Percentiles rank a stretch among this genome's conserved stretches.
Conservation (phyloP, 2,329 filamentous ascomycete species). For the Calonectria fujianensis region DNA sequence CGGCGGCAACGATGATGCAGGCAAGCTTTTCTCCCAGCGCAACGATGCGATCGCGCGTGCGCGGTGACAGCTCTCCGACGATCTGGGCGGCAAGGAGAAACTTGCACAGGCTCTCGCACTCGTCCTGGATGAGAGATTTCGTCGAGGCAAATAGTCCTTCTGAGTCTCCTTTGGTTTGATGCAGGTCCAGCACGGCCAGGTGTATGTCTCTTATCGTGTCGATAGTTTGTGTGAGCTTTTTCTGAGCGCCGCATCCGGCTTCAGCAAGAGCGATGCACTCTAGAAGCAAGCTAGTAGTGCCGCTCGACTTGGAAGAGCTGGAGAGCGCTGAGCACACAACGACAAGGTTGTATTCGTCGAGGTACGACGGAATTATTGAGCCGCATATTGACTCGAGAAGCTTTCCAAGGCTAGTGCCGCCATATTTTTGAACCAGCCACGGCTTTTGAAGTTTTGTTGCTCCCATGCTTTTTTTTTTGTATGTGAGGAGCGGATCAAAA, state of each 20-base stretch:
- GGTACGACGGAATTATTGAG: slow-evolving; percentile 4
- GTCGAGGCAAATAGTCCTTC: not conserved
- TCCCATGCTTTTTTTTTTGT: not conserved
- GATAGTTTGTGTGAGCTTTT: not conserved
- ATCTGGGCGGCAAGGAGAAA: slow-evolving; percentile 12
- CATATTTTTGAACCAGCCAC: slow-evolving; percentile 24
- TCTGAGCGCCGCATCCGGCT: not conserved
- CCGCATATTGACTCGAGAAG: slow-evolving; percentile 13
- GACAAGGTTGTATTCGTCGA: slow-evolving; percentile 15
- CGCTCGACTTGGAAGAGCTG: slow-evolving; percentile 19
- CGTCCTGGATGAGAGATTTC: not conserved
- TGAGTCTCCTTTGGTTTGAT: not conserved
- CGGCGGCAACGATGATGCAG: not conserved
- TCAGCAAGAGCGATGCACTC: slow-evolving; percentile 14
- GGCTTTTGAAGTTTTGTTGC: slow-evolving; percentile 3
- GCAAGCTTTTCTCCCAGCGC: slow-evolving; percentile 15
- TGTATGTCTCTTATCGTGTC: slow-evolving; percentile 5
- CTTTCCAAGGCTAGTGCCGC: slow-evolving; percentile 15
- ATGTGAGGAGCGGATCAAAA: not conserved
- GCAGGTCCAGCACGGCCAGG: not conserved
- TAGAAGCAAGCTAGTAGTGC: slow-evolving; percentile 24
- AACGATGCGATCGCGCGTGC: slow-evolving; percentile 11
- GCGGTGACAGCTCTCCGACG: slow-evolving; percentile 3
- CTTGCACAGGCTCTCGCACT: slow-evolving; percentile 1
- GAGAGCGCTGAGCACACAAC: slow-evolving; percentile 31